A percentile compares a stretch with the other conserved stretches of the same genome.
Evolutionary conservation across 2,329 filamentous ascomycete species (phyloP).

Genomic region (Dactylellina leptospora): DNA sequence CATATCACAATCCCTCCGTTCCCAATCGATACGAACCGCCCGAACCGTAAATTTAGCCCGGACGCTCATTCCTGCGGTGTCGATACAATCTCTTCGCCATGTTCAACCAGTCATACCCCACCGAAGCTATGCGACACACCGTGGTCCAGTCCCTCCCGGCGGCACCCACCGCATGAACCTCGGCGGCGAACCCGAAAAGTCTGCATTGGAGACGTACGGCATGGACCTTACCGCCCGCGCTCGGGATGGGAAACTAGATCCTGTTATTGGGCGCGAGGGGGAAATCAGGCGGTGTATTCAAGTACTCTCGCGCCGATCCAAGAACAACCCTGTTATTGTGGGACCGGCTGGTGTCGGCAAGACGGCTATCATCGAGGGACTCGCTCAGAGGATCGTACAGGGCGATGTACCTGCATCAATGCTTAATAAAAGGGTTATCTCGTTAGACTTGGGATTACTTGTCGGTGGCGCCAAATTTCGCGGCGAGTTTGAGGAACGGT

Average conservation of each 20-base stretch:
- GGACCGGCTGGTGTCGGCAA: constrained; percentile 91
- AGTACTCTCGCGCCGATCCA: constrained; percentile 87
- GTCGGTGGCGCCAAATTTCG: constrained; percentile 96
- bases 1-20: constrained; percentile 36
- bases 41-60: constrained; percentile 14
- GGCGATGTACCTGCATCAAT: constrained; percentile 96
- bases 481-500: constrained; percentile 92
- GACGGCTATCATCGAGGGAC: constrained; percentile 88
- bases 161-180: constrained; percentile 95
- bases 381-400: constrained; percentile 86
- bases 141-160: constrained; percentile 81
- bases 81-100: constrained; percentile 36
- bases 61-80: constrained; percentile 22
- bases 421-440: constrained; percentile 89
- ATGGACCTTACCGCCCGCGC: constrained; percentile 87
- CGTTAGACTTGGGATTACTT: constrained; percentile 85
- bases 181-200: constrained; percentile 77
- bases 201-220: constrained; percentile 89
- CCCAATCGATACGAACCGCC: constrained; percentile 18
- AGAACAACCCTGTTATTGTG: constrained; percentile 96
- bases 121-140: constrained; percentile 64
- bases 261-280: constrained; percentile 88
- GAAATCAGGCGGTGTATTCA: constrained; percentile 96
- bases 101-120: constrained; percentile 56
- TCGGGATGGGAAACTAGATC: constrained; percentile 88